A percentile compares a stretch with the other conserved stretches of the same genome.
Conservation (phyloP, 1,284 basidiomycete species). For the Dichomitus squalens region DNA sequence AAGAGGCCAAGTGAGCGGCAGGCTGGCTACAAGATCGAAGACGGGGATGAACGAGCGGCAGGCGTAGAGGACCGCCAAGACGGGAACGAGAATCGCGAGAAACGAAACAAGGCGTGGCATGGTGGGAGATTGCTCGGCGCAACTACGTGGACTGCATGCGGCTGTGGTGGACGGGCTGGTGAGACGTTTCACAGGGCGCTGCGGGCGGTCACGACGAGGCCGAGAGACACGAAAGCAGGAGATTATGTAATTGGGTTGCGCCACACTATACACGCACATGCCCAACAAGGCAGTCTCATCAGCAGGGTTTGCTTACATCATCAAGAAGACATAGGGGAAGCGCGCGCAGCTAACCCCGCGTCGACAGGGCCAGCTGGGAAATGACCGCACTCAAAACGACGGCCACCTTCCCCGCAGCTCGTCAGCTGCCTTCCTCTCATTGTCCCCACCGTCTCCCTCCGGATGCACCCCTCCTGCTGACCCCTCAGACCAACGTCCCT, state of each 20-base stretch:
- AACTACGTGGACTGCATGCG: conserved; percentile 5
- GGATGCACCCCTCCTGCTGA: conserved; percentile 17
- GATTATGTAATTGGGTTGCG: too few species aligned
- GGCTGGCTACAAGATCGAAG: conserved; percentile 25
- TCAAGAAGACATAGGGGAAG: too few species aligned
- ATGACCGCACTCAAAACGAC: conserved; percentile 8
- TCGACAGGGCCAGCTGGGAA: neutral
- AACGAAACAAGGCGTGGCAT: conserved; percentile 29
- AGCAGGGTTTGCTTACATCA: neutral
- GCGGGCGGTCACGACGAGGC: neutral
- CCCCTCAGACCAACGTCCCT: neutral
- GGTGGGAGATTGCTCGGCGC: neutral
- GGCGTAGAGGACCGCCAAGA: conserved; percentile 26
- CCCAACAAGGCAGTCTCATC: too few species aligned
- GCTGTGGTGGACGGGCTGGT: neutral
- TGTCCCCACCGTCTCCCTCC: neutral
- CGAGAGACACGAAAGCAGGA: neutral
- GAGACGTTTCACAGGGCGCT: neutral
- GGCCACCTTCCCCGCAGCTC: conserved; percentile 4
- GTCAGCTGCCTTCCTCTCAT: conserved; percentile 11
- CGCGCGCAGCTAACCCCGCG: neutral
- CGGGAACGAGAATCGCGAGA: conserved; percentile 26
- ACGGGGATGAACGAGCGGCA: conserved; percentile 27
- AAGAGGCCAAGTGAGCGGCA: conserved; percentile 31
- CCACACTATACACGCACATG: too few species aligned